Evolutionary conservation across 2,329 filamentous ascomycete genomes (phyloP), one percentile per base, ranked within the genome.

Genomic region (Karstenula rhodostoma): DNA sequence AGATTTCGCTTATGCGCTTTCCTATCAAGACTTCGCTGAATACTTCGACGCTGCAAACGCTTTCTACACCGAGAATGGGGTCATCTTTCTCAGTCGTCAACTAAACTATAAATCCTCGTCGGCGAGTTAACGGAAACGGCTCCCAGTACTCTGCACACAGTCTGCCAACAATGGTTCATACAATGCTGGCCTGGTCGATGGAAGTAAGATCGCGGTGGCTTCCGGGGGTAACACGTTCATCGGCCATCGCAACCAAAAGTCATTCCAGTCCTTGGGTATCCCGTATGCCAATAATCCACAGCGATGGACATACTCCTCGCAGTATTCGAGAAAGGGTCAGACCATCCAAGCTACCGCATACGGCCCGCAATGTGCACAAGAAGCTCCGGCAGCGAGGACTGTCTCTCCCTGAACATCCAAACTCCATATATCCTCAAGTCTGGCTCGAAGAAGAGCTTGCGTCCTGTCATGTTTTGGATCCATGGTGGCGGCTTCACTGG

Each of bases 401-500:
- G 83, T 59, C 71, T 84, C 3, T 82, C 81, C 59, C 58, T 85
- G 56, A 83, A 84, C 60, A 82, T 85, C 13, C 79, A 83, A 58
- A 81, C 82, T 0, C 72, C 73, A 9, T 72, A 73, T 19, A 68
- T 76, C n/a, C 72, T 73, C 19, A 81, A 78, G 40, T 66, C 70
- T 12, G 77, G 75, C 4, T 78, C 72, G 3, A 78, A 76, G 56
- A 71, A 70, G 17, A 67, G 79, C 2, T 73, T 84, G 5, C 77
- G 79, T 33, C 80, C 83, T 0, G 83, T 86, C 0, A 73, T 84
- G 49, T 81, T 85, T 60, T 84, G 80, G 74, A 84, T 85, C 22
- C 81, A 85, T 52, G 86, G 86, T 4, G 86, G 86, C 25, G 86
- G 83, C 6, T 87, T 87, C 61, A 83, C 80, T 0, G 77, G 80